Conservation (phyloP, 495 filamentous ascomycete species). For the Parachaetomium inaequale region DNA sequence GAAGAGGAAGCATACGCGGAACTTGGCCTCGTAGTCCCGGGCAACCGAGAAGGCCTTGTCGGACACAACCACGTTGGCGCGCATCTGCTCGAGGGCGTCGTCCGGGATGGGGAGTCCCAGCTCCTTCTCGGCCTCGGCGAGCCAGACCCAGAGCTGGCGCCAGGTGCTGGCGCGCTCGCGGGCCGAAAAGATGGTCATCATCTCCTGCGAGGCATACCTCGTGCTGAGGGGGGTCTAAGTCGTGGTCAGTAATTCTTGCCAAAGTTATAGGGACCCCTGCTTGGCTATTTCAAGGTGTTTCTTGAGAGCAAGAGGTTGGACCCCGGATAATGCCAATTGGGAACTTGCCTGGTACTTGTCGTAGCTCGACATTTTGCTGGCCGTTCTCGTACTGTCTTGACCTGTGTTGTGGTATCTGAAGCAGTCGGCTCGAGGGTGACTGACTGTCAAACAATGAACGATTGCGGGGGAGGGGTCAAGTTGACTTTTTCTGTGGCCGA, state of each 20-base stretch:
- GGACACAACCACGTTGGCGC: conserved; percentile 62
- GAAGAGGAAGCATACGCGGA: conserved; percentile 13
- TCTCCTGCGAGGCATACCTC: conserved; percentile 64
- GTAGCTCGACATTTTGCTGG: conserved; percentile 55
- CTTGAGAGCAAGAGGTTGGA: neutral
- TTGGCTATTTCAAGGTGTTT: neutral
- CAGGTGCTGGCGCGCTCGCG: conserved; percentile 69
- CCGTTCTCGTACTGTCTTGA: neutral
- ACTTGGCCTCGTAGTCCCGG: conserved; percentile 63
- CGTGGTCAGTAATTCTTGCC: conserved; percentile 12
- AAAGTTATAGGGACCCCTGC: neutral
- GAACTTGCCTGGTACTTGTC: conserved; percentile 51
- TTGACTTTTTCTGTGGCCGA: too few relatives aligned
- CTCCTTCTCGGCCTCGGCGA: conserved; percentile 78
- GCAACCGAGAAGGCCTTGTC: conserved; percentile 79
- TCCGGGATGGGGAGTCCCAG: conserved; percentile 61
- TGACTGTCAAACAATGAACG: neutral
- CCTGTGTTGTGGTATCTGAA: neutral
- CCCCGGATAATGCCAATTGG: neutral
- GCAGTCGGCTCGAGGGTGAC: neutral
- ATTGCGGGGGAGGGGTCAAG: conserved; percentile 15
- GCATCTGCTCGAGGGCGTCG: conserved; percentile 74
- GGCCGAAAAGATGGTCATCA: conserved; percentile 64
- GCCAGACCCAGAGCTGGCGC: conserved; percentile 77
- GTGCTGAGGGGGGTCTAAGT: conserved; percentile 63